These are phyloP conservation scores for Boeremia exigua DNA, from an alignment of 2,329 filamentous ascomycete genomes.

Conservation along the genomic window DNA sequence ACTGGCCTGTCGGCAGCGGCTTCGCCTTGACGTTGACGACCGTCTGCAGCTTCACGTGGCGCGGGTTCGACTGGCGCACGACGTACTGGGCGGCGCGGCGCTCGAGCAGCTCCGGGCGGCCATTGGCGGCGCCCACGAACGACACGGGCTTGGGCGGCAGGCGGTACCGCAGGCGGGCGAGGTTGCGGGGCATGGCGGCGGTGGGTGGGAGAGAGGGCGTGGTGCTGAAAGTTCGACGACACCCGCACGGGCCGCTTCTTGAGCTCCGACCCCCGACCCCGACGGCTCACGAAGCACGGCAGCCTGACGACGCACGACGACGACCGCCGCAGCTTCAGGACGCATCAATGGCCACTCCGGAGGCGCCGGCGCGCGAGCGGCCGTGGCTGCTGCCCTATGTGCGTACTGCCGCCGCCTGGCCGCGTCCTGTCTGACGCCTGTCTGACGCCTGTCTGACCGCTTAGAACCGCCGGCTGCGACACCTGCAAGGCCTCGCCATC, in stretches of 20 bases:
- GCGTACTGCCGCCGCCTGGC: conserved; percentile 8
- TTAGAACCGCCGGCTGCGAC: conserved; percentile 85
- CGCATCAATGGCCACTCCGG: conserved; percentile 16
- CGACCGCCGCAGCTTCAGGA: no score
- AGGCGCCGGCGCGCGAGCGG: conserved; percentile 35
- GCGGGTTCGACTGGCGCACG: conserved; percentile 33
- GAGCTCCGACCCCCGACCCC: neutral
- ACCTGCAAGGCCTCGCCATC: conserved; percentile 84
- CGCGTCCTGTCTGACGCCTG: no score
- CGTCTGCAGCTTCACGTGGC: conserved; percentile 29
- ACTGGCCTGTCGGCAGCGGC: conserved; percentile 24
- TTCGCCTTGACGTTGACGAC: conserved; percentile 36
- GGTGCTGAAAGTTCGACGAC: neutral
- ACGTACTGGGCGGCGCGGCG: conserved; percentile 28
- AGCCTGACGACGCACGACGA: no score
- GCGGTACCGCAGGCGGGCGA: conserved; percentile 35
- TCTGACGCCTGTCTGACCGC: neutral
- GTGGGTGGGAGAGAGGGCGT: neutral
- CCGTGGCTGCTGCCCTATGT: conserved; percentile 49
- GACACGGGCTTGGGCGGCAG: conserved; percentile 25
- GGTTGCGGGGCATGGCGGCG: conserved; percentile 39
- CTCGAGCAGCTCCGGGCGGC: conserved; percentile 20
- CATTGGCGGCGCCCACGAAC: conserved; percentile 17
- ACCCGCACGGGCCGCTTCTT: neutral
- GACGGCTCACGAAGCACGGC: no score